These are phyloP conservation scores for Aureobasidium melanogenum DNA, from an alignment of 2,329 filamentous ascomycete genomes.

Conservation along the genomic window DNA sequence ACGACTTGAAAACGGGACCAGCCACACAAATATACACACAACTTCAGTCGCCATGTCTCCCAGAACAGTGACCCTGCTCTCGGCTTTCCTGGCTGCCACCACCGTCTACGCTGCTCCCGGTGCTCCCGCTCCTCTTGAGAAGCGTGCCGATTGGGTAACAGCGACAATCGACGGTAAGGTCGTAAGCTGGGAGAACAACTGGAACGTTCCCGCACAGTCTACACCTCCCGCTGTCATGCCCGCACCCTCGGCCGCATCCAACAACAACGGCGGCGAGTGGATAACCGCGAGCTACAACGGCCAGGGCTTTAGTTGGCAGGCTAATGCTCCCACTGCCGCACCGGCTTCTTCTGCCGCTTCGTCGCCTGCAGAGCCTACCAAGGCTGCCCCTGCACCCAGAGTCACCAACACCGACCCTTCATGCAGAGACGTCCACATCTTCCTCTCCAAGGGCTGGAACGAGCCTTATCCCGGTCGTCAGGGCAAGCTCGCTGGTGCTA, in stretches of 20 bases:
- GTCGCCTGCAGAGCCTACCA: neutral
- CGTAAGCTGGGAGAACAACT: constrained; percentile 8
- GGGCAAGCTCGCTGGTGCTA: constrained; percentile 16
- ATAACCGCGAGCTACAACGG: neutral
- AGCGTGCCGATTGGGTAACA: constrained; percentile 31
- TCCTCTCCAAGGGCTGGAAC: constrained; percentile 19
- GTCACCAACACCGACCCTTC: constrained; percentile 14
- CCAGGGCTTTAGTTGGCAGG: neutral
- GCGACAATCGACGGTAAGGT: neutral
- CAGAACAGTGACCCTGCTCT: neutral
- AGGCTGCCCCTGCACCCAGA: constrained; percentile 6
- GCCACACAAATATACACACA: neutral
- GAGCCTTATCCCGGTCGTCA: constrained; percentile 17
- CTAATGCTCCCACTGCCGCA: neutral
- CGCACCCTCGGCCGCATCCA: neutral
- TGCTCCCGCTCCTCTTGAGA: constrained; percentile 24
- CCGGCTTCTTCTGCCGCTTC: constrained; percentile 12
- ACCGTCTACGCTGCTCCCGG: neutral
- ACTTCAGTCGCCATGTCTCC: neutral
- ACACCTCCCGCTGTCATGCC: neutral
- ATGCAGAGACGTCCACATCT: constrained; percentile 19
- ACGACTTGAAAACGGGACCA: neutral
- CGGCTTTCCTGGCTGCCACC: neutral
- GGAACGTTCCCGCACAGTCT: neutral
- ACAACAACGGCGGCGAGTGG: neutral